These are phyloP conservation scores for Chaetoceros muelleri DNA, from an alignment of 108 stramenopile species.

Conservation along the genomic window DNA sequence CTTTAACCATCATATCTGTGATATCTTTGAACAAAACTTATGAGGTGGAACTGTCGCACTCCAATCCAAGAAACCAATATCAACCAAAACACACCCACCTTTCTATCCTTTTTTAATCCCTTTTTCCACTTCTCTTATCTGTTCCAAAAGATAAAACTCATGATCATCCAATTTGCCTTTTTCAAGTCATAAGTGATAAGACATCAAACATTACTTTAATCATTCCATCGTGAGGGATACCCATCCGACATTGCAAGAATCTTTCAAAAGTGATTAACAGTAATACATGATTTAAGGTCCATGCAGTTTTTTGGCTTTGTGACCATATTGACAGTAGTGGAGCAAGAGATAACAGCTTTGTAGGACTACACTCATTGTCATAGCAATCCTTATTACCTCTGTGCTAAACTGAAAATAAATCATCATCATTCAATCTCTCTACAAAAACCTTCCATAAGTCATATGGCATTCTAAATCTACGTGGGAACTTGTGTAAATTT, in stretches of 20 bases:
- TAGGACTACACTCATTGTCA: not conserved
- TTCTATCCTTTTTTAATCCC: not conserved
- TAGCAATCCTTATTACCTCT: not conserved
- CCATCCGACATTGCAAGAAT: constrained; percentile 7
- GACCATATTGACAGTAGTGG: constrained; percentile 8
- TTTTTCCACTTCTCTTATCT: not conserved
- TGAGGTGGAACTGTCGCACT: constrained; percentile 13
- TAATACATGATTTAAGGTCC: constrained; percentile 11
- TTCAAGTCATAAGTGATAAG: not conserved
- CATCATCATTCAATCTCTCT: not conserved
- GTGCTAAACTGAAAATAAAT: not conserved
- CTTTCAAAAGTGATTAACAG: constrained; percentile 5
- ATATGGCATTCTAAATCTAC: constrained; percentile 1
- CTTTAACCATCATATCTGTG: constrained; percentile 4
- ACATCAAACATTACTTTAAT: constrained; percentile 4
- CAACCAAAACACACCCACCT: constrained; percentile 27
- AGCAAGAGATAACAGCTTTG: not conserved
- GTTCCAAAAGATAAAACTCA: not conserved
- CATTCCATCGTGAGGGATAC: constrained; percentile 9
- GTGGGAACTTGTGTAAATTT: no score
- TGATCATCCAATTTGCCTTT: not conserved
- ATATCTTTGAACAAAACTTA: not conserved
- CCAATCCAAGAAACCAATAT: constrained; percentile 30
- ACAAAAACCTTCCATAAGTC: not conserved
- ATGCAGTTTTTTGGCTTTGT: constrained; percentile 11